Conservation (phyloP, 768 basidiomycete species). For the Auricularia auricula-judae region DNA sequence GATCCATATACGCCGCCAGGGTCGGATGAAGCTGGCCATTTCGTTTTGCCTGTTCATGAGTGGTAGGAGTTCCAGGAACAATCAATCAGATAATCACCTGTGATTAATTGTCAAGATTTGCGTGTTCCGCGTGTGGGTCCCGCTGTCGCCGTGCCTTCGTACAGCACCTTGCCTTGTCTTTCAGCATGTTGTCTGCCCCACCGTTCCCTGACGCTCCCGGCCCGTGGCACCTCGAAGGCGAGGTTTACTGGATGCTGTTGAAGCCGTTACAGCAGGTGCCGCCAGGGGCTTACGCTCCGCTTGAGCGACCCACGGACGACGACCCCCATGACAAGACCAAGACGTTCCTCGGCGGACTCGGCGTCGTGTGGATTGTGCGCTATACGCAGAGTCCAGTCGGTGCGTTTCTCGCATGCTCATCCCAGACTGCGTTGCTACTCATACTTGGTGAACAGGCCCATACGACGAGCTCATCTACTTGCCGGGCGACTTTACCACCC, state of each 20-base stretch:
- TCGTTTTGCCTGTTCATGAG: no score
- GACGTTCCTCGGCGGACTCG: not conserved
- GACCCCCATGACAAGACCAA: not conserved
- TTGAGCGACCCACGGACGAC: not conserved
- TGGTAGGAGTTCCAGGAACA: no score
- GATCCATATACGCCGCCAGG: no score
- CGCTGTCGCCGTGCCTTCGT: no score
- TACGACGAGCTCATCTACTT: slow-evolving; percentile 9
- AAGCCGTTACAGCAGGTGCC: not conserved
- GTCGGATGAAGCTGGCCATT: no score
- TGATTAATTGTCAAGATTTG: no score
- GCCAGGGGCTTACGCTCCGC: not conserved
- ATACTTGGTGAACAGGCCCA: not conserved
- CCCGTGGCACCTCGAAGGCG: not conserved
- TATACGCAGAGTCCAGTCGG: slow-evolving; percentile 1
- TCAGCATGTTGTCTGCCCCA: no score
- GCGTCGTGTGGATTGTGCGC: not conserved
- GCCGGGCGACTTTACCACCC: slow-evolving; percentile 6
- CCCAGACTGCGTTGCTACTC: not conserved
- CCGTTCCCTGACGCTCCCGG: not conserved
- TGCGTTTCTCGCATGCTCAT: not conserved
- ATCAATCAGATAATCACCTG: no score
- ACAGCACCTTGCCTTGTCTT: no score
- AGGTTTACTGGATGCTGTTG: not conserved
- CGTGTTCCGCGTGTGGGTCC: no score